A percentile compares a stretch with the other conserved stretches of the same genome.
Evolutionary conservation across 768 basidiomycete genomes (phyloP).

Genomic region (Russula compacta): DNA sequence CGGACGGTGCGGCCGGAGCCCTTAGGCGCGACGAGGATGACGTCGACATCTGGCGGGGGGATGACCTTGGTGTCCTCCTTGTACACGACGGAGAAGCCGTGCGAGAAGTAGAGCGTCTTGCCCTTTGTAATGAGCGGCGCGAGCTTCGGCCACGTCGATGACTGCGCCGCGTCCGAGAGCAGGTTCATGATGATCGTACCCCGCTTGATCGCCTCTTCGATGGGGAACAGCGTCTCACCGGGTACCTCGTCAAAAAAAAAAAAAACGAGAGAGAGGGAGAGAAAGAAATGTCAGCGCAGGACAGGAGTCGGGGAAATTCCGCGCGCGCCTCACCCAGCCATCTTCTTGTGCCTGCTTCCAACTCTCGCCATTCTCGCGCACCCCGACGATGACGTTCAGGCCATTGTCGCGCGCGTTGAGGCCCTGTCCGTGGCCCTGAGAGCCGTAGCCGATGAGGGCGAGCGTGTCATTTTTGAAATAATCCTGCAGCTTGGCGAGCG

Average conservation of each 20-base stretch:
- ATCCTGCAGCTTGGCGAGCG: conserved; percentile 93
- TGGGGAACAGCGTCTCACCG: conserved; percentile 95
- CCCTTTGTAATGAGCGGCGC: conserved; percentile 97
- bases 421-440: conserved; percentile 97
- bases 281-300: background rate
- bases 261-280: background rate
- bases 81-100: conserved; percentile 98
- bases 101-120: conserved; percentile 99
- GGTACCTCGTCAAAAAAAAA: conserved; percentile 51
- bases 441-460: conserved; percentile 97
- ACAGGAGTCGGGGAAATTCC: background rate
- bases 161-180: conserved; percentile 98
- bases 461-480: conserved; percentile 99
- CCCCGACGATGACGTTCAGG: conserved; percentile 96
- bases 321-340: conserved; percentile 69
- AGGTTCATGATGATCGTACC: conserved; percentile 99
- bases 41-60: conserved; percentile 89
- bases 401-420: conserved; percentile 99
- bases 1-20: conserved; percentile 98
- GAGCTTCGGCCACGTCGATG: conserved; percentile 83
- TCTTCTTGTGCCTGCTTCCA: conserved; percentile 95
- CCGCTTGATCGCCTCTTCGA: conserved; percentile 91
- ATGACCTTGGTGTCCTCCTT: conserved; percentile 94
- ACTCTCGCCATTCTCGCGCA: conserved; percentile 91
- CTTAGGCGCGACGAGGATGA: conserved; percentile 98